A percentile compares a stretch with the other conserved stretches of the same genome.
These are phyloP conservation scores for Blastobotrys peoriensis DNA, from an alignment of 805 yeast genomes.

Conservation along the genomic window DNA sequence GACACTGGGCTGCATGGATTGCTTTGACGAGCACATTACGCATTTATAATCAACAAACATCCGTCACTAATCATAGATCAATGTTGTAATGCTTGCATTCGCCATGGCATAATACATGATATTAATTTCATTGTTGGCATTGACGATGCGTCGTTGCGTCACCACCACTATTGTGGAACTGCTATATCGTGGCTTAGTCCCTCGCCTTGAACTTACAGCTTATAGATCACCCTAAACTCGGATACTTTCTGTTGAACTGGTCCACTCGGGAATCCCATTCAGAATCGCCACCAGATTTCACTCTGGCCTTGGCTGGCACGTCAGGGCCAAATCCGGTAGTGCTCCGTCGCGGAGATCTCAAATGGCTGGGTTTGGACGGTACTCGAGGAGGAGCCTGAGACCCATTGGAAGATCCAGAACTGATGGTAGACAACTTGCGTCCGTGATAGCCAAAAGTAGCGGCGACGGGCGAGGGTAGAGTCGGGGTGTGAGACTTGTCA, in stretches of 20 bases:
- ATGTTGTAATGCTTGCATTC: background rate
- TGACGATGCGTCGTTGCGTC: too few species aligned
- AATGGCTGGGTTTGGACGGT: conserved; percentile 23
- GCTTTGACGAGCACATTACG: background rate
- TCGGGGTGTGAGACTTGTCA: too few species aligned
- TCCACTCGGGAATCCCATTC: conserved; percentile 22
- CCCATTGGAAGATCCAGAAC: conserved; percentile 14
- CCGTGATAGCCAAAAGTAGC: conserved; percentile 10
- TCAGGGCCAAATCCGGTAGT: conserved; percentile 1
- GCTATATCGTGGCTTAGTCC: too few species aligned
- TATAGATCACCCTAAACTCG: conserved; percentile 21
- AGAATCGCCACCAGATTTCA: background rate
- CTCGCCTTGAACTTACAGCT: too few species aligned
- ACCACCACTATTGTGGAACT: too few species aligned
- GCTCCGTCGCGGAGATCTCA: conserved; percentile 20
- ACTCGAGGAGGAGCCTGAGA: conserved; percentile 14
- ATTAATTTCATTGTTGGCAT: too few species aligned
- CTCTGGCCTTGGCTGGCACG: background rate
- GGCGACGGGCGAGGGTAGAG: too few species aligned
- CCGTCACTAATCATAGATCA: background rate
- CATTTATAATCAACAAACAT: background rate
- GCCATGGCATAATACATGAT: background rate
- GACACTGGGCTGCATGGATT: background rate
- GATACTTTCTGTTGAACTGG: conserved; percentile 23
- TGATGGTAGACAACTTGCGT: conserved; percentile 16